Percentiles rank a stretch among this genome's conserved stretches.
phyloP scores from a whole-genome alignment of 345 rosid genomes.

The Kandelia obovata region DNA sequence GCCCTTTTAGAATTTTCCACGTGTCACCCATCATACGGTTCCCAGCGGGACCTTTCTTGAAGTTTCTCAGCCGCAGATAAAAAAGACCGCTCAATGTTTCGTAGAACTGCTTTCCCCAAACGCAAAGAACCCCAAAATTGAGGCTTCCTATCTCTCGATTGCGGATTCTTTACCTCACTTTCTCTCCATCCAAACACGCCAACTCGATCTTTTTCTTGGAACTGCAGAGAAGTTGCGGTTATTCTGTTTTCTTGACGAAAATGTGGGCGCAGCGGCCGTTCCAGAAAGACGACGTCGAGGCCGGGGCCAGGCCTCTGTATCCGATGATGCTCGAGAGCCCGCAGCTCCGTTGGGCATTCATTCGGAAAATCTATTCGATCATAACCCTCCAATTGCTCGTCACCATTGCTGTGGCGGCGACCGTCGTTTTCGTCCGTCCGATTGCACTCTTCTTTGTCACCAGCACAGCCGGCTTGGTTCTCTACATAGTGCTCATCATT shows the following conservation, averaged over 20 bases:
- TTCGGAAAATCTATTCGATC: conserved; percentile 16
- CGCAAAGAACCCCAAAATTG: no score
- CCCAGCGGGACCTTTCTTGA: neutral
- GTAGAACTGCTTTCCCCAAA: neutral
- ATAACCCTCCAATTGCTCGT: conserved; percentile 12
- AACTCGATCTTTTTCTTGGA: neutral
- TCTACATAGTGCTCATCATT: conserved; percentile 11
- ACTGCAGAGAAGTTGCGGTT: no score
- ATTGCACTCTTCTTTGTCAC: conserved; percentile 10
- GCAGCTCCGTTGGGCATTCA: conserved; percentile 17
- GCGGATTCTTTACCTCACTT: neutral
- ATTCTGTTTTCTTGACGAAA: neutral
- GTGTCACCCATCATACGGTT: neutral
- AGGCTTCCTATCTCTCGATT: neutral
- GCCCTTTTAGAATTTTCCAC: neutral
- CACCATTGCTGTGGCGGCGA: conserved; percentile 16
- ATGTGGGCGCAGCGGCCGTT: neutral
- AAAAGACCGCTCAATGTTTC: neutral
- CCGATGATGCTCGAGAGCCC: conserved; percentile 18
- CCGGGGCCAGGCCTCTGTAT: conserved; percentile 8
- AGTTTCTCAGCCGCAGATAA: neutral
- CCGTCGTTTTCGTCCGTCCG: conserved; percentile 2
- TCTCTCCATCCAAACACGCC: neutral
- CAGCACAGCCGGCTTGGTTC: conserved; percentile 10
- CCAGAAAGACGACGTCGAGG: conserved; percentile 3